Evolutionary conservation across 2,329 filamentous ascomycete species (phyloP), one percentile per base, ranked within the genome.

Genomic region (Didymellaceae sp.): DNA sequence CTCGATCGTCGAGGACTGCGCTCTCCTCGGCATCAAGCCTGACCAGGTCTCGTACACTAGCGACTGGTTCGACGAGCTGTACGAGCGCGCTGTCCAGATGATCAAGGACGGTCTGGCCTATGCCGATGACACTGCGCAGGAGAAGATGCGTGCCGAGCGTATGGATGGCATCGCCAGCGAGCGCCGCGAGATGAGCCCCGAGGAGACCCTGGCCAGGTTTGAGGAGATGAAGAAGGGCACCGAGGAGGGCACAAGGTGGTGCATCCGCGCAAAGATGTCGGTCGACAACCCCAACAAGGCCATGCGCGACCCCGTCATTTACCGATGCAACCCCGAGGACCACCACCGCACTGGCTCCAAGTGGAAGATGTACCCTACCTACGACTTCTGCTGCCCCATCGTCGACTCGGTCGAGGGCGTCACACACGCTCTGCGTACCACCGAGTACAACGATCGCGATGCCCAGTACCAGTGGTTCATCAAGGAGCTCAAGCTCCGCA

Each of bases 301-400:
- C 44, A 87, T 97, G 84, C 85, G 94, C 59, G 94, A 99, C 74
- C 94, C 94, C 10, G 92, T 97, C 74, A 95, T 99, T 74, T 97
- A 97, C 81, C 87, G 94, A 61, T 97, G 91, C 83, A 96, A 96
- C 67, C 80, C 83, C 5, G 70, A 81, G 39, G 73, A 78, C 9
- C 89, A 94, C 73, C 90, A 94, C 77, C 86, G 90, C 61, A 94
- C 90, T 1, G 89, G 89, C 24, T 83, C 79, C 50, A 85, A 81
- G 55, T 93, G 89, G 88, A 93, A 92, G 77, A 87, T 91, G 69
- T 93, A 93, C 75, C 89, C 89, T 25, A 93, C 88, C 58, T 94
- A 94, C 78, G 90, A 94, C 72, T 90, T 93, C 69, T 89, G 89
- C 57, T 91, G 88, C 74, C 90, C 90, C 13, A 85, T 93, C 17